phyloP scores from a whole-genome alignment of 768 basidiomycete species.

The Lentinula boryana region DNA sequence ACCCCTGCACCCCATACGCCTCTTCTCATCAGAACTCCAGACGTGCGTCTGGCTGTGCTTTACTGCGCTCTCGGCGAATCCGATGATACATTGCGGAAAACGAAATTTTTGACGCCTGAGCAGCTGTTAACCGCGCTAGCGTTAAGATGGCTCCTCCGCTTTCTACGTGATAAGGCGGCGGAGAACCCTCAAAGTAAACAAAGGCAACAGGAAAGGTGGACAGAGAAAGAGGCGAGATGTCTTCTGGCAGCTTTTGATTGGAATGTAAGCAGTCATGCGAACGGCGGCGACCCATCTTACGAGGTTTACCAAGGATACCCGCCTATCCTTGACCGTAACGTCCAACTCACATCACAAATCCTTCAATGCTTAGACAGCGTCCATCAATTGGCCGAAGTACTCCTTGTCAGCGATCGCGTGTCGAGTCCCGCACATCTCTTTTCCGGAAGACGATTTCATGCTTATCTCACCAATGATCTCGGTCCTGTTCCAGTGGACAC shows the following conservation, averaged over 20 bases:
- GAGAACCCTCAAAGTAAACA: constrained; percentile 44
- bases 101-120: background rate
- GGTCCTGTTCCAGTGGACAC: constrained; percentile 13
- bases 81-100: background rate
- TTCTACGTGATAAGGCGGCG: constrained; percentile 42
- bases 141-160: constrained; percentile 55
- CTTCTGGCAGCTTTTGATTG: constrained; percentile 48
- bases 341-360: constrained; percentile 66
- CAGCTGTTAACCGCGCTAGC: constrained; percentile 44
- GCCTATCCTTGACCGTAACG: constrained; percentile 48
- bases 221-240: constrained; percentile 50
- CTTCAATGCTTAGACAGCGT: constrained; percentile 54
- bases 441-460: constrained; percentile 59
- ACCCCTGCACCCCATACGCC: constrained; percentile 18
- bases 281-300: background rate
- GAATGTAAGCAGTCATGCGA: background rate
- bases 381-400: constrained; percentile 52
- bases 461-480: constrained; percentile 30
- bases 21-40: constrained; percentile 41
- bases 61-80: constrained; percentile 38
- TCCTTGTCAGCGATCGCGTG: constrained; percentile 43
- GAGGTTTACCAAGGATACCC: constrained; percentile 17
- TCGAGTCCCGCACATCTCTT: constrained; percentile 42
- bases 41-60: constrained; percentile 49
- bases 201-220: constrained; percentile 69